Evolutionary conservation across 352 stramenopile species (phyloP), one percentile per base, ranked within the genome.

Genomic region (Globisporangium splendens): DNA sequence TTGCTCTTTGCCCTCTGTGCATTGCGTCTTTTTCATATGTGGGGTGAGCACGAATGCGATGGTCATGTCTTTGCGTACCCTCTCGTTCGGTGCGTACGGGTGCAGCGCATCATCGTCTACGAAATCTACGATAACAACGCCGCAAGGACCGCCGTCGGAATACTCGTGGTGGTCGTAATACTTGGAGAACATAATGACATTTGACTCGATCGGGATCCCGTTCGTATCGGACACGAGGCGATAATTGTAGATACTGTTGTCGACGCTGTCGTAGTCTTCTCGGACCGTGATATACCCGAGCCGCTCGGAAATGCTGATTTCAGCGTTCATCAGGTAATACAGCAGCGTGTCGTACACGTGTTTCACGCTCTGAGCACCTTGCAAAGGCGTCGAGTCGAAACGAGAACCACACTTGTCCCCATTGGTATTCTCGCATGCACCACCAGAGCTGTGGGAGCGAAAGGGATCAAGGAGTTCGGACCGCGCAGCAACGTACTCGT

Each of bases 151-250:
- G 20, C 42, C 42, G 10, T 60, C 15, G 8, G 48, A 47, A 6
- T 59, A 15, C 22, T 53, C 15, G 3, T 48, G 47, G n/a, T 38
- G 46, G n/a, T 59, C n/a, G 24, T 35, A 48, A 38, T 63, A 43
- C 17, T 79, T 54, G 8, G 68, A 64, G 44, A 79, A 79, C 59
- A 79, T 60, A 61, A 79, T 66, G 49, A 72, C 73, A 35, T 77
- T 76, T 31, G 68, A 67, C 59, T 79, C 71, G 1, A 70, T 75
- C 8, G 61, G 54, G 15, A 78, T 58, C n/a, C 59, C 62, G 8
- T 72, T 61, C 47, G 74, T 62, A 35, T 54, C 69, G 13, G 71
- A 68, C 47, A 78, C 52, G 8, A 78, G 62, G 14, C 70, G 69
- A 13, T 66, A 69, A 22, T 74, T 69, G 31, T 69, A 46, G 42